phyloP scores from a whole-genome alignment of 306 rosid species.

The Cotoneaster glaucophyllus region DNA sequence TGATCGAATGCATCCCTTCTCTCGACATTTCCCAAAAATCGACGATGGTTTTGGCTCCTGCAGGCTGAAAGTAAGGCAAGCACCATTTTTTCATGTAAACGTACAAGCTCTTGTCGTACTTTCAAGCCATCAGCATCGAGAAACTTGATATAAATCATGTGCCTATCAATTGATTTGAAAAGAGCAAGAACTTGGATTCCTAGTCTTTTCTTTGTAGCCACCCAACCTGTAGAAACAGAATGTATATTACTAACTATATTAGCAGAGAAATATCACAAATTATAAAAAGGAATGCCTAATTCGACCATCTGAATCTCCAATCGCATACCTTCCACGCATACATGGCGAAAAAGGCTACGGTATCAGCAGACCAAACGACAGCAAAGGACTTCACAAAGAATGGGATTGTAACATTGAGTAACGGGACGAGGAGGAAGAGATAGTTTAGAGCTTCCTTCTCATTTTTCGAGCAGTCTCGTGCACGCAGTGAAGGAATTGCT shows the following conservation, averaged over 20 bases:
- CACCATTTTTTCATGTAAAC: background rate
- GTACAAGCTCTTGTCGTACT: background rate
- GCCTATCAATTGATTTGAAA: background rate
- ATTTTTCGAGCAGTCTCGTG: conserved; percentile 91
- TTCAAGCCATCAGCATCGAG: background rate
- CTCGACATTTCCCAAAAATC: background rate
- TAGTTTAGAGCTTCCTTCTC: conserved; percentile 99
- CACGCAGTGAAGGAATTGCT: conserved; percentile 96
- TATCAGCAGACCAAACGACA: conserved; percentile 91
- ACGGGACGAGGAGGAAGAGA: conserved; percentile 81
- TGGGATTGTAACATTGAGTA: conserved; percentile 79
- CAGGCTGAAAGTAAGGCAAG: background rate
- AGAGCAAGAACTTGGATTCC: conserved; percentile 12
- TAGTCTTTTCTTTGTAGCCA: conserved; percentile 69
- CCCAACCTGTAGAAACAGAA: conserved; percentile 48
- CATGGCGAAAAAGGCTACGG: conserved; percentile 76
- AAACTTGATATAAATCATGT: background rate
- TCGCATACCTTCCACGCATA: conserved; percentile 86
- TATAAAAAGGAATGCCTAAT: background rate
- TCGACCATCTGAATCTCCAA: background rate
- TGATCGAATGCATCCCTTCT: background rate
- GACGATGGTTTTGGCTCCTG: background rate
- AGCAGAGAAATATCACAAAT: conserved; percentile 6
- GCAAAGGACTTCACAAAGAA: conserved; percentile 94
- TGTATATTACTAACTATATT: background rate